Base-by-base conservation (phyloP, 73 alveolate genomes). In the Symbiodinium natans region DNA sequence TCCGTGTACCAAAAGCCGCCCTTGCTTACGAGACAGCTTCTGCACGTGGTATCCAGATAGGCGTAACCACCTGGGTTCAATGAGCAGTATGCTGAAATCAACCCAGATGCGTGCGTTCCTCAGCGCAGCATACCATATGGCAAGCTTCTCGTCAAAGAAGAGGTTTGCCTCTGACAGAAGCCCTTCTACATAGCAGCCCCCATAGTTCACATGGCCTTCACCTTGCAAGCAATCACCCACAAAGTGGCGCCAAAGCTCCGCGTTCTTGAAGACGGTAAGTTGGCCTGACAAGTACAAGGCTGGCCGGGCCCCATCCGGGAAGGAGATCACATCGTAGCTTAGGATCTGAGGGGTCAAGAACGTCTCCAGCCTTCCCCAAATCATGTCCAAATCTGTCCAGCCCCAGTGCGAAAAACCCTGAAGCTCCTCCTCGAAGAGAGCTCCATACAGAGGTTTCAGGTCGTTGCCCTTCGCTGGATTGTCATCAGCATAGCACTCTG, bases 401-500 rank as follows among this genome's bases (percentile, higher is more conserved):
- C 97, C 97, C 97, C 97, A 90, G 54, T 90, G 97, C 2, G 97
- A 36, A 41, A 71, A 90, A 13, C 7, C 54, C 10, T 36, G 31
- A 3, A 90, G 97, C 88, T 90, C 97, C 27, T 90, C 88, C 48
- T 41, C 40, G 15, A 90, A 90, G 29, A 90, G 88, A 31, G 88
- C 97, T 7, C 97, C 97, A 71, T 90, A 90, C 40, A 90, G 48
- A 11, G 88, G 89, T 15, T 90, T 90, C 52, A 90, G 56, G 56
- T 90, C 97, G 34, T 90, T 90, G 21, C 97, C 97, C 39, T 90
- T 90, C 10, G 97, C 97, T 29, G 97, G 97, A 42, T 90, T 90
- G 77, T 90, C 97, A 31, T 90, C 97, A 11, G 97, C 97, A 42
- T 90, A 90, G 83, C 97, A 90, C 82, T 90, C 97, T n/a, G 29